Percentiles rank a stretch among this genome's conserved stretches.
phyloP scores from a whole-genome alignment of 306 rosid genomes.

The Castanea mollissima region DNA sequence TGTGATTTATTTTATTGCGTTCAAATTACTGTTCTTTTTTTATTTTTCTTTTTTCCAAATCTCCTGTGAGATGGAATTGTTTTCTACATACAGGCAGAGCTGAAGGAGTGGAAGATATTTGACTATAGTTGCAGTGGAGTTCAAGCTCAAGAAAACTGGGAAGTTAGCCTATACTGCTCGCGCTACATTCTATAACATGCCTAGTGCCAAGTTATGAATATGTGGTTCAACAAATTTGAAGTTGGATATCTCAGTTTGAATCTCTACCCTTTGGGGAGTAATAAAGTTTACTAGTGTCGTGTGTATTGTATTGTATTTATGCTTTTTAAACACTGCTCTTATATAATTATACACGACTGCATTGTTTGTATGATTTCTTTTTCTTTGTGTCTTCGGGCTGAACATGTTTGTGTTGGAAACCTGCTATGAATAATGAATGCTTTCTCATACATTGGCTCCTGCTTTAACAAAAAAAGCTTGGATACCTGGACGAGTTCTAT shows the following conservation, averaged over 20 bases:
- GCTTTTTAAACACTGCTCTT: too few relatives aligned
- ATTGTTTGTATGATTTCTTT: too few relatives aligned
- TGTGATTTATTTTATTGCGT: not conserved
- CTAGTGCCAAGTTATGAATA: conserved; percentile 34
- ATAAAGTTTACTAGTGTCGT: too few relatives aligned
- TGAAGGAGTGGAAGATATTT: conserved; percentile 72
- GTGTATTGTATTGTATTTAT: too few relatives aligned
- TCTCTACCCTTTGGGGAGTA: not conserved
- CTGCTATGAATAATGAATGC: too few relatives aligned
- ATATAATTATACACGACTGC: too few relatives aligned
- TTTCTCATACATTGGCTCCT: too few relatives aligned
- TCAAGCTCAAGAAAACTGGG: conserved; percentile 50
- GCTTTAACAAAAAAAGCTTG: too few relatives aligned
- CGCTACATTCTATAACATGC: conserved; percentile 41
- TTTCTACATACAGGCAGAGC: conserved; percentile 52
- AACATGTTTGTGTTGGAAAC: too few relatives aligned
- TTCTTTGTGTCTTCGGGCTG: too few relatives aligned
- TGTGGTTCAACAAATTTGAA: not conserved
- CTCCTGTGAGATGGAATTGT: not conserved
- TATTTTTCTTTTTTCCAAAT: not conserved
- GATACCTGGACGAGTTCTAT: too few relatives aligned
- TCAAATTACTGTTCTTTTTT: not conserved
- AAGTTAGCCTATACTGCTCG: conserved; percentile 50
- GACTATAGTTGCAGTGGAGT: conserved; percentile 54
- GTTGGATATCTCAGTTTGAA: not conserved